Percentiles rank a stretch among this genome's conserved stretches.
These are phyloP conservation scores for Trichoderma arundinaceum DNA, from an alignment of 2,329 filamentous ascomycete species.

Conservation along the genomic window DNA sequence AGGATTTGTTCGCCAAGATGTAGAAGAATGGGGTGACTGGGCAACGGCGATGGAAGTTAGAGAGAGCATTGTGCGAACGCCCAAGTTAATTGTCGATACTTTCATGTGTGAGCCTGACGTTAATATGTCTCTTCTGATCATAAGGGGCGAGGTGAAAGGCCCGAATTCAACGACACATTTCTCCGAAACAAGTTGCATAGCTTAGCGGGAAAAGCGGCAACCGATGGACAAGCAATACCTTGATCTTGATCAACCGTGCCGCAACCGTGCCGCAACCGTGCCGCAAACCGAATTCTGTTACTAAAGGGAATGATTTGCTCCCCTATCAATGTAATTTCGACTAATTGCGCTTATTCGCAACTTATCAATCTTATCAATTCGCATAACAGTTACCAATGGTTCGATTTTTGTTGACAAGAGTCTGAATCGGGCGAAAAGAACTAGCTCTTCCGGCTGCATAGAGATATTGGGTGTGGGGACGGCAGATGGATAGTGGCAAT, in stretches of 20 bases:
- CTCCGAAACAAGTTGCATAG: neutral
- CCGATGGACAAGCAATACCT: neutral
- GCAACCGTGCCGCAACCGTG: no score
- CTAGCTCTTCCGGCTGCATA: neutral
- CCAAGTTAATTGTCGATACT: neutral
- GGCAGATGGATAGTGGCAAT: neutral
- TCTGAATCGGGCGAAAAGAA: neutral
- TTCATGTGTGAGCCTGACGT: neutral
- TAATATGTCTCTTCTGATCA: neutral
- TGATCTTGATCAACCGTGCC: neutral
- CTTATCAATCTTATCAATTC: neutral
- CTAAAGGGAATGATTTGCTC: no score
- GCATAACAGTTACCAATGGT: neutral
- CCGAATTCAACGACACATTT: neutral
- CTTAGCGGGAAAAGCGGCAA: neutral
- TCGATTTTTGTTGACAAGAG: neutral
- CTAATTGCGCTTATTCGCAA: no score
- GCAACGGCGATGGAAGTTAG: neutral
- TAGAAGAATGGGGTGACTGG: neutral
- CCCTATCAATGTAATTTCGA: no score
- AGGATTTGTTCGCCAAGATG: neutral
- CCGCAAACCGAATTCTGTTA: no score
- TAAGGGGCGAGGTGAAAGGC: neutral
- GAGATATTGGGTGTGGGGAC: neutral
- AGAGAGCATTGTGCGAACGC: neutral